A percentile compares a stretch with the other conserved stretches of the same genome.
Evolutionary conservation across 75 land plant genomes (phyloP).

Genomic region (Sequoia sempervirens): DNA sequence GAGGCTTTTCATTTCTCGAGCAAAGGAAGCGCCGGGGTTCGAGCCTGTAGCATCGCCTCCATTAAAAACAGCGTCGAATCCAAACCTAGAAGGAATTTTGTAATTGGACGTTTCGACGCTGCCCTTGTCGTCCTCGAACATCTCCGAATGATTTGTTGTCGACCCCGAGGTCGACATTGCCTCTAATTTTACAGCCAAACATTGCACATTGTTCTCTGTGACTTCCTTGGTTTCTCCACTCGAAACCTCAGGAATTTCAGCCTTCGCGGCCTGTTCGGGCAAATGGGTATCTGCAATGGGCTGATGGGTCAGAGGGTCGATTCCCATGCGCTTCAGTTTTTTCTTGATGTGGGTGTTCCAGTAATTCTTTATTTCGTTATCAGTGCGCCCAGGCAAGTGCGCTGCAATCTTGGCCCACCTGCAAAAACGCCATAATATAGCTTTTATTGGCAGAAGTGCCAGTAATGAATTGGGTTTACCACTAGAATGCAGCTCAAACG

Average conservation of each 20-base stretch:
- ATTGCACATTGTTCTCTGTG: not conserved
- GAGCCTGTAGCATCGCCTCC: not conserved
- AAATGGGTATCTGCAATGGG: not conserved
- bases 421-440: not conserved
- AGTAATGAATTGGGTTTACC: not conserved
- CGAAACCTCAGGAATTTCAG: not conserved
- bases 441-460: not conserved
- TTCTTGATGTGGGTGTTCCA: slow-evolving; percentile 12
- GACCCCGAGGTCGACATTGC: not conserved
- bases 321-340: slow-evolving; percentile 4
- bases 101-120: not conserved
- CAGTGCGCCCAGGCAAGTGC: not conserved
- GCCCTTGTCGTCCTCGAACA: not conserved
- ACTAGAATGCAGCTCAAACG: too few species aligned
- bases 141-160: not conserved
- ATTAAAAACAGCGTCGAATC: not conserved
- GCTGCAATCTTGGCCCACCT: slow-evolving; percentile 9
- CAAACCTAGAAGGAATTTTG: not conserved
- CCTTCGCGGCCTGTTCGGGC: not conserved
- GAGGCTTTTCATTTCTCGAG: not conserved
- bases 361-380: slow-evolving; percentile 9
- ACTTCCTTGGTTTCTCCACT: not conserved
- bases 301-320: slow-evolving; percentile 6
- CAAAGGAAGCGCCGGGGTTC: not conserved
- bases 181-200: not conserved